A percentile compares a stretch with the other conserved stretches of the same genome.
Evolutionary conservation across 2,329 filamentous ascomycete species (phyloP).

Genomic region (Sordariomycetes sp.): DNA sequence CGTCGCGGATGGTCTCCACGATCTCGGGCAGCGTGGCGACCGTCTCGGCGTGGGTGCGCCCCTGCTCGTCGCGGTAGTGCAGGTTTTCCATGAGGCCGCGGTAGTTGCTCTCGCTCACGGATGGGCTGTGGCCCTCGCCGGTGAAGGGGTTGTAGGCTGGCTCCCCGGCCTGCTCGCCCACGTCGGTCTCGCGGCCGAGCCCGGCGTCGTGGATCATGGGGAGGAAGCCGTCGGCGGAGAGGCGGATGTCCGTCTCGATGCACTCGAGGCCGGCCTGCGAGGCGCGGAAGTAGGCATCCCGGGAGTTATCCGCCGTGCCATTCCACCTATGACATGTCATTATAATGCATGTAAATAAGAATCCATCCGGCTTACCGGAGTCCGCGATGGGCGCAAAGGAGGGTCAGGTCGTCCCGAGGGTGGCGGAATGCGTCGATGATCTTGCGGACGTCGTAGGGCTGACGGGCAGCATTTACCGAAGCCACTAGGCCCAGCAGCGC

Average conservation of each 20-base stretch:
- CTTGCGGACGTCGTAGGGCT: not conserved
- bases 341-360: too few relatives aligned
- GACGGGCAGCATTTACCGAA: not conserved
- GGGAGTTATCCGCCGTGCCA: not conserved
- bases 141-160: not conserved
- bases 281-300: not conserved
- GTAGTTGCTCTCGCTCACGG: too few relatives aligned
- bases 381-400: not conserved
- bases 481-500: not conserved
- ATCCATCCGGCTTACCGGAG: too few relatives aligned
- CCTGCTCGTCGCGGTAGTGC: too few relatives aligned
- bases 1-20: not conserved
- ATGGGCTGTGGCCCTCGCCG: not conserved
- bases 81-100: too few relatives aligned
- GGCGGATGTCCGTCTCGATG: not conserved
- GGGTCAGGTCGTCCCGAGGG: not conserved
- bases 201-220: not conserved
- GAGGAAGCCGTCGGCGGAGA: not conserved
- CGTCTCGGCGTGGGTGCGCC: too few relatives aligned
- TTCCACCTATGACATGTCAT: not conserved
- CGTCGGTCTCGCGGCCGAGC: not conserved
- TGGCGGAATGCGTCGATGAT: not conserved
- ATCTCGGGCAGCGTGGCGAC: not conserved
- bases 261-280: not conserved
- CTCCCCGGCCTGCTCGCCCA: not conserved